phyloP scores from a whole-genome alignment of 192 early-diverging fungal species.

The Linnemannia hyalina region DNA sequence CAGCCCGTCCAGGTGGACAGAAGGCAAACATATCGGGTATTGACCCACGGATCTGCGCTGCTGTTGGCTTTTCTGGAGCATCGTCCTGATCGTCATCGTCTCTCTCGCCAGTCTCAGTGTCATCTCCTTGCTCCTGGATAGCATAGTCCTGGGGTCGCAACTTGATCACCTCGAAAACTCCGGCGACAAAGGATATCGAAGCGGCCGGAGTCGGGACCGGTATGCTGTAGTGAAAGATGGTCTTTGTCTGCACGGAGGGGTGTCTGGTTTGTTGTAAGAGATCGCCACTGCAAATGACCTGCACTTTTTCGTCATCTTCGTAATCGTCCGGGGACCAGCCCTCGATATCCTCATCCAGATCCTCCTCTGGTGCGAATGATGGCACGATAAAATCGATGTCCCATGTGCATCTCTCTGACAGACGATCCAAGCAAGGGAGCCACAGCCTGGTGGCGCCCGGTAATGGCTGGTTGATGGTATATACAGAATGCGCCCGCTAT shows the following conservation, averaged over 20 bases:
- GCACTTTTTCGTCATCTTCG: slow-evolving; percentile 62
- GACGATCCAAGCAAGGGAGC: slow-evolving; percentile 83
- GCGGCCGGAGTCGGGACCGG: slow-evolving; percentile 77
- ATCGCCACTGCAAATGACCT: slow-evolving; percentile 78
- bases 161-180: slow-evolving; percentile 55
- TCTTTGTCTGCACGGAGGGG: slow-evolving; percentile 67
- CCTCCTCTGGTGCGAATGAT: slow-evolving; percentile 53
- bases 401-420: slow-evolving; percentile 81
- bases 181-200: slow-evolving; percentile 79
- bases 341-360: slow-evolving; percentile 42
- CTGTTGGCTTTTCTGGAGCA: slow-evolving; percentile 26
- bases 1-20: slow-evolving; percentile 68
- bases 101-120: slow-evolving; percentile 26
- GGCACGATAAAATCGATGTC: slow-evolving; percentile 82
- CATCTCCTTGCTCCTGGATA: slow-evolving; percentile 19
- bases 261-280: slow-evolving; percentile 74
- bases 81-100: slow-evolving; percentile 21
- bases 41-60: slow-evolving; percentile 34
- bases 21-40: slow-evolving; percentile 79
- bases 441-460: slow-evolving; percentile 79
- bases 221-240: slow-evolving; percentile 78
- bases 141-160: slow-evolving; percentile 38
- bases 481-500: slow-evolving; percentile 65
- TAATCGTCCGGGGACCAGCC: slow-evolving; percentile 58
- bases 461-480: slow-evolving; percentile 76